These are phyloP conservation scores for Crassisporium funariophilum DNA, from an alignment of 768 basidiomycete species.

Conservation along the genomic window DNA sequence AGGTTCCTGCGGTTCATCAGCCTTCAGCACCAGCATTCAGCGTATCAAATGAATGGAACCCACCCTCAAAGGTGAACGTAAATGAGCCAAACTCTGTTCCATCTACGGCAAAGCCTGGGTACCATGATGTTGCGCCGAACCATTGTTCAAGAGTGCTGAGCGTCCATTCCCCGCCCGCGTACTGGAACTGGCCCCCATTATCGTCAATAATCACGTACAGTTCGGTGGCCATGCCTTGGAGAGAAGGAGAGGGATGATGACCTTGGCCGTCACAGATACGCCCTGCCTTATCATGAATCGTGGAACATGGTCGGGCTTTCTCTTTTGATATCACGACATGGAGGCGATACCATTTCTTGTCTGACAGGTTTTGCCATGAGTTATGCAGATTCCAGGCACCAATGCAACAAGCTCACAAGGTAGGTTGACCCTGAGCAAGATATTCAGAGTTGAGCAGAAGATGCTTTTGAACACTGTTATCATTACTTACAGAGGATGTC, in stretches of 20 bases:
- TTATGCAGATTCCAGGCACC: too few relatives aligned
- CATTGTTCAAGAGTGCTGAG: constrained; percentile 18
- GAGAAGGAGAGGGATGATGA: constrained; percentile 1
- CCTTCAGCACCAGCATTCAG: neutral
- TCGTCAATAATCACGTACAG: constrained; percentile 20
- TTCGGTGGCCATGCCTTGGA: constrained; percentile 8
- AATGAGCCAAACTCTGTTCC: constrained; percentile 16
- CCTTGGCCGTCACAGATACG: neutral
- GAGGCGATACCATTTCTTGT: too few relatives aligned
- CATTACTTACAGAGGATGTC: too few relatives aligned
- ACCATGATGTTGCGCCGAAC: constrained; percentile 18
- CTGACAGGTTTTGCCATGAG: too few relatives aligned
- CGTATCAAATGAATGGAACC: neutral
- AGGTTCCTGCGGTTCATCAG: constrained; percentile 14
- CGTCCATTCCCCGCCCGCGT: constrained; percentile 20
- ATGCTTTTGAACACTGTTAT: too few relatives aligned
- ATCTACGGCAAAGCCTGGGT: constrained; percentile 15
- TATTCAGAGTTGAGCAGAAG: too few relatives aligned
- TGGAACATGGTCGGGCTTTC: too few relatives aligned
- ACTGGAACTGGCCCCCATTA: constrained; percentile 17
- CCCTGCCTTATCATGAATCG: too few relatives aligned
- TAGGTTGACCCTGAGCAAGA: too few relatives aligned
- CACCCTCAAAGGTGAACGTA: constrained; percentile 20
- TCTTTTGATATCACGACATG: too few relatives aligned
- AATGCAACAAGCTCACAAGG: too few relatives aligned